phyloP scores from a whole-genome alignment of 2,329 filamentous ascomycete genomes.

The Plenodomus biglobosus region DNA sequence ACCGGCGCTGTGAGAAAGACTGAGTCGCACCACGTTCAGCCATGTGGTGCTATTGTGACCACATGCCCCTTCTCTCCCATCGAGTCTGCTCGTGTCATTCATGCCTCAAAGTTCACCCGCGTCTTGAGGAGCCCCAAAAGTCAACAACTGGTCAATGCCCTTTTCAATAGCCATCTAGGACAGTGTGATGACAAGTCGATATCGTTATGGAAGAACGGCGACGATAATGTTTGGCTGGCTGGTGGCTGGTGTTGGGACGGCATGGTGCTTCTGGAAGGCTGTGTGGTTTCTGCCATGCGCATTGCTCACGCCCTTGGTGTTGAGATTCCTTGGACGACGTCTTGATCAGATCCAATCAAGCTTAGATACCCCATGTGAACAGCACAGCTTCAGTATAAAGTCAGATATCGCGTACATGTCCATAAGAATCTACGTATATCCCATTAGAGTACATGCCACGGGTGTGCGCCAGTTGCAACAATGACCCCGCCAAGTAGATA shows the following conservation, averaged over 20 bases:
- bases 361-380: background rate
- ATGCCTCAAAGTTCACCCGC: slow-evolving; percentile 54
- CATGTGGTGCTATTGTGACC: slow-evolving; percentile 55
- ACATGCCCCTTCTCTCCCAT: slow-evolving; percentile 52
- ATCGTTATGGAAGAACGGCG: slow-evolving; percentile 55
- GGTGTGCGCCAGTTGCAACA: no score
- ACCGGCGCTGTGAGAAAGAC: slow-evolving; percentile 41
- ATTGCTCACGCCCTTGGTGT: slow-evolving; percentile 58
- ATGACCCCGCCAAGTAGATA: no score
- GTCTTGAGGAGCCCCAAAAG: slow-evolving; percentile 56
- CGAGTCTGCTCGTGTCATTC: slow-evolving; percentile 47
- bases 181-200: slow-evolving; percentile 21
- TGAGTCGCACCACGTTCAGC: slow-evolving; percentile 57
- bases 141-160: slow-evolving; percentile 50
- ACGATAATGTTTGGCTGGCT: slow-evolving; percentile 57
- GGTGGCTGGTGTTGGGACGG: slow-evolving; percentile 68
- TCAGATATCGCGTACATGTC: background rate
- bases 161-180: slow-evolving; percentile 41
- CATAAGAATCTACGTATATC: no score
- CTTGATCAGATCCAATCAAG: background rate
- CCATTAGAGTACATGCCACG: no score
- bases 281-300: slow-evolving; percentile 60
- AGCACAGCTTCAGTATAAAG: background rate
- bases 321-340: slow-evolving; percentile 34
- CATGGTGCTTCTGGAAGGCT: slow-evolving; percentile 64